phyloP scores from a whole-genome alignment of 208 protist species.

The Porcisia deanei region DNA sequence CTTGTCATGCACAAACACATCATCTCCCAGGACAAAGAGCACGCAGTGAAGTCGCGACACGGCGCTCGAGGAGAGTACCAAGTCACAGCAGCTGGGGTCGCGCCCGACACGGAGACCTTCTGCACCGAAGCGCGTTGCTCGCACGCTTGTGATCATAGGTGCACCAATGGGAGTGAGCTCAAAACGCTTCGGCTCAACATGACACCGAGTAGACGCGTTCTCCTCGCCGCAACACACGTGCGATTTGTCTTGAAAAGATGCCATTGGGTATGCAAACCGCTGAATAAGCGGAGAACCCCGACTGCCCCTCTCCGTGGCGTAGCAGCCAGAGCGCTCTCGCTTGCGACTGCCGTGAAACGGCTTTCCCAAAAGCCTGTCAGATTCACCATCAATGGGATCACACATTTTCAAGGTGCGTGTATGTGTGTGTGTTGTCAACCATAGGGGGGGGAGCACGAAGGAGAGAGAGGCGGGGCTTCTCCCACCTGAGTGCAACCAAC shows the following conservation, averaged over 20 bases:
- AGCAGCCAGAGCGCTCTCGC: conserved; percentile 23
- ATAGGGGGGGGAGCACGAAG: not conserved
- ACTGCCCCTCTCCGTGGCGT: conserved; percentile 10
- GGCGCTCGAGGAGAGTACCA: conserved; percentile 29
- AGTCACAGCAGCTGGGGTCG: conserved; percentile 39
- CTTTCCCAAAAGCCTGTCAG: conserved; percentile 18
- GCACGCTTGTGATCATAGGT: not conserved
- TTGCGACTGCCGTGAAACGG: conserved; percentile 11
- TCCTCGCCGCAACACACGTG: not conserved
- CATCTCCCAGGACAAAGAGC: conserved; percentile 47
- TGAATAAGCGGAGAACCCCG: conserved; percentile 1
- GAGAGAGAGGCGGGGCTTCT: conserved; percentile 1
- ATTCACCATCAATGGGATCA: conserved; percentile 3
- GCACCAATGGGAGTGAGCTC: conserved; percentile 10
- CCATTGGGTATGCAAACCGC: not conserved
- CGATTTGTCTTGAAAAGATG: not conserved
- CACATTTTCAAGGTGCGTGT: not conserved
- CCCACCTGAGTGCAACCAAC: not conserved
- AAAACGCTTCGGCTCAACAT: conserved; percentile 7
- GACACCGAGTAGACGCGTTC: not conserved
- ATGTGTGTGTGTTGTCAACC: not conserved
- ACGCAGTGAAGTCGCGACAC: conserved; percentile 60
- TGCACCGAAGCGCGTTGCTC: conserved; percentile 32
- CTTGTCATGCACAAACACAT: conserved; percentile 69
- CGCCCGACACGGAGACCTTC: conserved; percentile 52